Percentiles rank a stretch among this genome's conserved stretches.
phyloP scores from a whole-genome alignment of 2,329 filamentous ascomycete genomes.

The Beauveria rudraprayagi region DNA sequence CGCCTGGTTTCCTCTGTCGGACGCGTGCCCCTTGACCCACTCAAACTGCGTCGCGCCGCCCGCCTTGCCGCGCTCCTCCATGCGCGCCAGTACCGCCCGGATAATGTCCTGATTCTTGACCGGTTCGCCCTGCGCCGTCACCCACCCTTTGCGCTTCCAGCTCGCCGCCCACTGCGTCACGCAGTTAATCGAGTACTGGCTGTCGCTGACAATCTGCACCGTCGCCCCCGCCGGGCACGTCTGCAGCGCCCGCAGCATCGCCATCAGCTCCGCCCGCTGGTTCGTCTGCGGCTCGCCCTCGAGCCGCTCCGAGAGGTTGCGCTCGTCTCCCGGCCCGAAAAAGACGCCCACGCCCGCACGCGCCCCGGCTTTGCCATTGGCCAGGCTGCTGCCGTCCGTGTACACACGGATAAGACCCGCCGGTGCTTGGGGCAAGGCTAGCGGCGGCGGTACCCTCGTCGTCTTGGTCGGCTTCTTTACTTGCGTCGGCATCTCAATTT shows the following conservation, averaged over 20 bases:
- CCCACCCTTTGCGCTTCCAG: conserved; percentile 74
- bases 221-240: conserved; percentile 58
- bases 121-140: conserved; percentile 56
- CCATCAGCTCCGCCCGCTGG: conserved; percentile 89
- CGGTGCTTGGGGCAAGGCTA: conserved; percentile 9
- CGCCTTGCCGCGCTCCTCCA: conserved; percentile 57
- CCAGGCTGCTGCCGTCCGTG: conserved; percentile 54
- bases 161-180: conserved; percentile 72
- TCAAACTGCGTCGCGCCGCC: conserved; percentile 61
- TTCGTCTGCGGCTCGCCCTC: conserved; percentile 76
- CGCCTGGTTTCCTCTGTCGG: conserved; percentile 64
- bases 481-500: conserved; percentile 14
- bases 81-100: conserved; percentile 59
- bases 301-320: conserved; percentile 69
- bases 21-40: conserved; percentile 85
- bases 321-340: conserved; percentile 48
- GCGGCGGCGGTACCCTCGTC: conserved; percentile 10
- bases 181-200: conserved; percentile 84
- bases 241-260: conserved; percentile 75
- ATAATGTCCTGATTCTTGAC: conserved; percentile 88
- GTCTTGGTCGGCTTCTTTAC: conserved; percentile 14
- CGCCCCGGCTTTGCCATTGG: conserved; percentile 49
- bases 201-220: conserved; percentile 79
- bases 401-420: conserved; percentile 40
- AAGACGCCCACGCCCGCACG: conserved; percentile 55